A percentile compares a stretch with the other conserved stretches of the same genome.
These are phyloP conservation scores for Rutidosis leptorrhynchoides DNA, from an alignment of 129 eudicot species.

Conservation along the genomic window DNA sequence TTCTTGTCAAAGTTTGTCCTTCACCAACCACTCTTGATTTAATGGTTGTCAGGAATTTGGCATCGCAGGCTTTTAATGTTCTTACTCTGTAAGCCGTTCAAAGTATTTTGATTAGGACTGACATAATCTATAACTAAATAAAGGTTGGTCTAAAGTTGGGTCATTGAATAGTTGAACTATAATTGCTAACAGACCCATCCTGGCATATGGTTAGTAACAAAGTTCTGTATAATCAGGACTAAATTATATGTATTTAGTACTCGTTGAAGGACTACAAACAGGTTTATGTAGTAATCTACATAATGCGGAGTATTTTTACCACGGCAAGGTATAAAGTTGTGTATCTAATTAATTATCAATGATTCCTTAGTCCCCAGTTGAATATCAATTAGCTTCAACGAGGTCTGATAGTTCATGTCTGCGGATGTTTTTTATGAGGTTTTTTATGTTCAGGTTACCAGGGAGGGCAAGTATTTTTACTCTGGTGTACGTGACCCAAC, in stretches of 20 bases:
- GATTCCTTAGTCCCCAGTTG: neutral
- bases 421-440: too few species aligned
- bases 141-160: slow-evolving; percentile 10
- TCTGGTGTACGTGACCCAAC: too few species aligned
- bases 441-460: too few species aligned
- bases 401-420: neutral
- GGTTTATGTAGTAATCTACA: neutral
- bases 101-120: slow-evolving; percentile 20
- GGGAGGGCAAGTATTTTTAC: too few species aligned
- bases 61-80: neutral
- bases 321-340: neutral
- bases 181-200: neutral
- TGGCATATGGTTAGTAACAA: slow-evolving; percentile 6
- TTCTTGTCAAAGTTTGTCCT: neutral
- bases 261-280: neutral
- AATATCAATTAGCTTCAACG: neutral
- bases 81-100: slow-evolving; percentile 4
- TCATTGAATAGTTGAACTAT: slow-evolving; percentile 12
- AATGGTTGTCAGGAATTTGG: slow-evolving; percentile 3
- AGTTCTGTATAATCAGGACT: neutral
- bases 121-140: neutral
- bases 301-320: neutral
- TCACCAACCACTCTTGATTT: slow-evolving; percentile 10
- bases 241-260: neutral
- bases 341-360: neutral